These are phyloP conservation scores for Erodium maritimum DNA, from an alignment of 345 rosid species.

Conservation along the genomic window DNA sequence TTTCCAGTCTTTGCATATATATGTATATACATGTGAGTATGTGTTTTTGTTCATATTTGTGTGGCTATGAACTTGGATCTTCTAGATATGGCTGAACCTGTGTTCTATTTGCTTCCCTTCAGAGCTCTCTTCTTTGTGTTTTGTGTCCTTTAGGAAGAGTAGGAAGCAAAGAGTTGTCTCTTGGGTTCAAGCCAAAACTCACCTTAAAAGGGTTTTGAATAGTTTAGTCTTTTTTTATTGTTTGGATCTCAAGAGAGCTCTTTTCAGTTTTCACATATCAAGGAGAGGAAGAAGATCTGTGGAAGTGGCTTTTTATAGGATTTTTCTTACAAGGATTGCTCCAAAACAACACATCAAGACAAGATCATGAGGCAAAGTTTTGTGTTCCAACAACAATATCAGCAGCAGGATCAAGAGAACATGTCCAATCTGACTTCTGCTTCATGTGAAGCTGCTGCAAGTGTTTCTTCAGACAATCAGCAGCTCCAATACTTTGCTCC, in stretches of 20 bases:
- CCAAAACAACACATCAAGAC: neutral
- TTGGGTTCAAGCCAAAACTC: slow-evolving; percentile 51
- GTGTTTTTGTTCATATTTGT: slow-evolving; percentile 35
- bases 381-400: slow-evolving; percentile 36
- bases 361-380: slow-evolving; percentile 34
- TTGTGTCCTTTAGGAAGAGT: neutral
- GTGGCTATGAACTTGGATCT: slow-evolving; percentile 27
- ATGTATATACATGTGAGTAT: no score
- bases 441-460: slow-evolving; percentile 57
- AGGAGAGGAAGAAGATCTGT: neutral
- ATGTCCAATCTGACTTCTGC: slow-evolving; percentile 91
- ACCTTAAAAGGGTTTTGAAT: neutral
- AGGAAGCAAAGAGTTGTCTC: slow-evolving; percentile 36
- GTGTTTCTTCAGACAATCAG: slow-evolving; percentile 57
- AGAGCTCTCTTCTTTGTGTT: slow-evolving; percentile 7
- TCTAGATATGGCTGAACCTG: slow-evolving; percentile 13
- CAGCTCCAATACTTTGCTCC: slow-evolving; percentile 34
- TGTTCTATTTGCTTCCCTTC: slow-evolving; percentile 2
- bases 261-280: no score
- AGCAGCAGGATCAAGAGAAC: slow-evolving; percentile 39
- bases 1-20: slow-evolving; percentile 10
- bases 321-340: neutral
- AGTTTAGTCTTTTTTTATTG: neutral
- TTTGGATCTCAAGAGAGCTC: neutral
- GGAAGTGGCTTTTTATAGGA: neutral